Conservation (phyloP, 2,329 filamentous ascomycete genomes). For the Chaetomium globosum region DNA sequence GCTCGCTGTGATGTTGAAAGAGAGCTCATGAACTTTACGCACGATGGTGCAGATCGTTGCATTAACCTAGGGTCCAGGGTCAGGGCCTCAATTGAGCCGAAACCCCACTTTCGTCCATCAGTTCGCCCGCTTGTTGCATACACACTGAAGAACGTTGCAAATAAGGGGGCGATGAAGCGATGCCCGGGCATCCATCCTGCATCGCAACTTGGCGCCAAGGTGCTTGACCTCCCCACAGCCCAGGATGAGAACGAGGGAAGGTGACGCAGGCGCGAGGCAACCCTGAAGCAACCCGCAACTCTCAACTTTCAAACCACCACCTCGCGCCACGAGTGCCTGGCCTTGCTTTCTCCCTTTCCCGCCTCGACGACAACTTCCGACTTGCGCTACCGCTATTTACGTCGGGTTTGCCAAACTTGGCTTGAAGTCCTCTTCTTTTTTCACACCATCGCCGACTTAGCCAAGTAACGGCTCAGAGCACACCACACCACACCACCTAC, state of each 20-base stretch:
- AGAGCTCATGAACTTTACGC: slow-evolving; percentile 29
- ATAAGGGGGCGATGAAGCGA: not conserved
- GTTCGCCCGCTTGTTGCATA: not conserved
- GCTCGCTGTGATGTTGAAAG: slow-evolving; percentile 32
- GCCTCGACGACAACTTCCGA: slow-evolving; percentile 3
- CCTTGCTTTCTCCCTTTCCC: not conserved
- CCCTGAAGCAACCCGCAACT: not conserved
- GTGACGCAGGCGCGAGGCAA: slow-evolving; percentile 6
- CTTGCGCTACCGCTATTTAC: not conserved
- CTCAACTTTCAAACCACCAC: not conserved
- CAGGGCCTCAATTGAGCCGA: slow-evolving; percentile 23
- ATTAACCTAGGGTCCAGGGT: slow-evolving; percentile 9
- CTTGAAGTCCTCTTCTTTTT: not conserved
- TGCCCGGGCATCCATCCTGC: not conserved
- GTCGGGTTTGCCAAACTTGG: not conserved
- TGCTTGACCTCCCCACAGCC: not conserved
- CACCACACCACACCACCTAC: not conserved
- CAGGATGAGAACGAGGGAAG: not conserved
- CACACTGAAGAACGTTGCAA: not conserved
- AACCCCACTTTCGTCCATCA: slow-evolving; percentile 2
- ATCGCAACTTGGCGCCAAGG: slow-evolving; percentile 9
- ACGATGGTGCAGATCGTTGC: slow-evolving; percentile 34
- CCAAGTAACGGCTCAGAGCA: not conserved
- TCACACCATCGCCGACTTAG: not conserved
- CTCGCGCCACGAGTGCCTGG: not conserved